Conservation (phyloP, 495 filamentous ascomycete species). For the Niebla homalea region DNA sequence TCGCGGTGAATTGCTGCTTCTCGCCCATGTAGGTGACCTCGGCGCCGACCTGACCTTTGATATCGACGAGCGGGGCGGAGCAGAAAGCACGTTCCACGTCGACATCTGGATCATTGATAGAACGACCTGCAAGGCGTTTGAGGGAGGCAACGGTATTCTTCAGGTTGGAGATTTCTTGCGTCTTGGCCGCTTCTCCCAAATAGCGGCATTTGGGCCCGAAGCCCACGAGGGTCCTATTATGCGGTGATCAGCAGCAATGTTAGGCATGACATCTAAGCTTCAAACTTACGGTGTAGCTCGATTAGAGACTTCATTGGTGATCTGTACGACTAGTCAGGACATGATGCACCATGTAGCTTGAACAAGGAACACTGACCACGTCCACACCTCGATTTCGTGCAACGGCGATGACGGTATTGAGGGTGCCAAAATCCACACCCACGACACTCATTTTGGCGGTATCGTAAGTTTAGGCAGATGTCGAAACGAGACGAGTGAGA, state of each 20-base stretch:
- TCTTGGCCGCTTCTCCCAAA: conserved; percentile 90
- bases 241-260: conserved; percentile 19
- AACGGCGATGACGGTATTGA: conserved; percentile 95
- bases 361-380: conserved; percentile 58
- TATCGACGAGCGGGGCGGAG: conserved; percentile 74
- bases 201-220: conserved; percentile 89
- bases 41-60: conserved; percentile 86
- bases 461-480: neutral
- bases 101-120: conserved; percentile 78
- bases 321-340: conserved; percentile 36
- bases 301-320: conserved; percentile 98
- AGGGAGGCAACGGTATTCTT: conserved; percentile 94
- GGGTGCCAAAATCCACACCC: conserved; percentile 90
- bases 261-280: neutral
- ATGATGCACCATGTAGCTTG: neutral
- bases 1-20: conserved; percentile 85
- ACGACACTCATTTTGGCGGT: conserved; percentile 55
- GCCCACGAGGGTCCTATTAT: conserved; percentile 70
- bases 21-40: conserved; percentile 89
- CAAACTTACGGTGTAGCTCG: conserved; percentile 87
- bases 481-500: neutral
- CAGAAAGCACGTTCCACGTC: conserved; percentile 83
- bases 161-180: conserved; percentile 96
- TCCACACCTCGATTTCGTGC: conserved; percentile 97
- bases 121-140: conserved; percentile 81